These are phyloP conservation scores for Calocera viscosa DNA, from an alignment of 768 basidiomycete species.

Conservation along the genomic window DNA sequence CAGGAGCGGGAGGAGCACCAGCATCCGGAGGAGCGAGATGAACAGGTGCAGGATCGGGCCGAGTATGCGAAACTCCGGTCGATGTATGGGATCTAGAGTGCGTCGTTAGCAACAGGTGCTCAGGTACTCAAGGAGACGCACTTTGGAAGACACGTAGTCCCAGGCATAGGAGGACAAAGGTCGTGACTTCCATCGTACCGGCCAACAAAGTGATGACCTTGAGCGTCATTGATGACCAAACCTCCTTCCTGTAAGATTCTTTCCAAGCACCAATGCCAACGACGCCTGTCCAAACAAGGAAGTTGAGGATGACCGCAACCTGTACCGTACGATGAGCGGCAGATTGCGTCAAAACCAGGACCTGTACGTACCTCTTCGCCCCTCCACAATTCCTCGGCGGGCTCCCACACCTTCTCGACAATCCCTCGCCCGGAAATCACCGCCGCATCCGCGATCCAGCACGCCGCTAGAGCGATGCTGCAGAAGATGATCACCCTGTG, in stretches of 20 bases:
- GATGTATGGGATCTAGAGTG: constrained; percentile 15
- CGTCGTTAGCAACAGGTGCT: constrained; percentile 4
- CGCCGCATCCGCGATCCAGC: constrained; percentile 67
- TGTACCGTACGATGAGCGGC: constrained; percentile 44
- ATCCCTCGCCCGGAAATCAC: constrained; percentile 57
- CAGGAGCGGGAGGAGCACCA: constrained; percentile 13
- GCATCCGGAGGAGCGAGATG: constrained; percentile 14
- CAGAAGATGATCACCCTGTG: constrained; percentile 59
- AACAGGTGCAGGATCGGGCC: background rate
- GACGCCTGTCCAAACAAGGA: constrained; percentile 71
- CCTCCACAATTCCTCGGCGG: constrained; percentile 16
- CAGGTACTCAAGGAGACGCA: constrained; percentile 18
- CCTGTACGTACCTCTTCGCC: constrained; percentile 13
- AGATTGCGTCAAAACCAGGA: constrained; percentile 22
- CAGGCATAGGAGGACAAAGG: constrained; percentile 44
- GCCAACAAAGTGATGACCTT: constrained; percentile 44
- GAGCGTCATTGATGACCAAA: constrained; percentile 21
- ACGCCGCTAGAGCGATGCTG: constrained; percentile 54
- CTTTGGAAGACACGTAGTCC: constrained; percentile 28
- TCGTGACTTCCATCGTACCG: constrained; percentile 46
- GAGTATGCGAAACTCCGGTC: constrained; percentile 9
- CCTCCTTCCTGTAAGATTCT: constrained; percentile 30
- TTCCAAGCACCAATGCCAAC: constrained; percentile 61
- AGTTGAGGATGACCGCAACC: constrained; percentile 55
- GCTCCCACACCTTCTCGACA: constrained; percentile 51